Conservation (phyloP, 2,329 filamentous ascomycete species). For the Periglandula ipomoeae region DNA sequence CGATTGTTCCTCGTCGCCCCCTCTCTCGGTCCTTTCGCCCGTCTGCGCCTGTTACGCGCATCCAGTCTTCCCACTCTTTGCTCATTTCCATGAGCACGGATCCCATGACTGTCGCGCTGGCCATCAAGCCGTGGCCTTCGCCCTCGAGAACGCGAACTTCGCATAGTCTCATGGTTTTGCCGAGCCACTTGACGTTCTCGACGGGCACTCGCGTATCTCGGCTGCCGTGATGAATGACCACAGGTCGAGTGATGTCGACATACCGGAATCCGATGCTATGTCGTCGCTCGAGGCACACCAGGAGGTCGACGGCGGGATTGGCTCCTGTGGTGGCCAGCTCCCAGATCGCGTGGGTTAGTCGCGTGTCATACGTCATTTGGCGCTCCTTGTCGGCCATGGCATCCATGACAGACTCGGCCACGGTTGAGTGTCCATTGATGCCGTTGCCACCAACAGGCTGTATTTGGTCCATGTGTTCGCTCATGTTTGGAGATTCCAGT, state of each 20-base stretch:
- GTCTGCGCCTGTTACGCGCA: conserved; percentile 44
- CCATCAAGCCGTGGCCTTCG: conserved; percentile 94
- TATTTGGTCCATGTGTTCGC: conserved; percentile 42
- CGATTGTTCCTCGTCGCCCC: conserved; percentile 18
- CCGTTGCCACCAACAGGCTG: conserved; percentile 16
- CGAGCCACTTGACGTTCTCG: conserved; percentile 91
- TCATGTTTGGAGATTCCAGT: conserved; percentile 20
- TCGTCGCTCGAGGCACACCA: conserved; percentile 84
- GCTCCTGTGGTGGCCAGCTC: conserved; percentile 81
- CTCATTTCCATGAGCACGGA: conserved; percentile 90
- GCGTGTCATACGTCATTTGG: conserved; percentile 67
- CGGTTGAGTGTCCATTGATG: conserved; percentile 19
- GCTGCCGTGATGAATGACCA: conserved; percentile 90
- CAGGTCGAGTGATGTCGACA: conserved; percentile 83
- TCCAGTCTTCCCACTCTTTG: conserved; percentile 88
- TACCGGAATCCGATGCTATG: conserved; percentile 94
- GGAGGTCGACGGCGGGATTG: conserved; percentile 86
- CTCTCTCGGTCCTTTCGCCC: conserved; percentile 24
- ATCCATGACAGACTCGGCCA: conserved; percentile 46
- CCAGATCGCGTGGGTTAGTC: conserved; percentile 91
- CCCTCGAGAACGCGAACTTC: conserved; percentile 85
- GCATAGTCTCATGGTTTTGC: conserved; percentile 85
- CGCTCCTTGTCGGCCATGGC: conserved; percentile 62
- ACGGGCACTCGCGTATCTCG: conserved; percentile 86
- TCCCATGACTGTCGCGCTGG: conserved; percentile 86